Evolutionary conservation across 352 stramenopile genomes (phyloP).

Genomic region (Elongisporangium prolatum): DNA sequence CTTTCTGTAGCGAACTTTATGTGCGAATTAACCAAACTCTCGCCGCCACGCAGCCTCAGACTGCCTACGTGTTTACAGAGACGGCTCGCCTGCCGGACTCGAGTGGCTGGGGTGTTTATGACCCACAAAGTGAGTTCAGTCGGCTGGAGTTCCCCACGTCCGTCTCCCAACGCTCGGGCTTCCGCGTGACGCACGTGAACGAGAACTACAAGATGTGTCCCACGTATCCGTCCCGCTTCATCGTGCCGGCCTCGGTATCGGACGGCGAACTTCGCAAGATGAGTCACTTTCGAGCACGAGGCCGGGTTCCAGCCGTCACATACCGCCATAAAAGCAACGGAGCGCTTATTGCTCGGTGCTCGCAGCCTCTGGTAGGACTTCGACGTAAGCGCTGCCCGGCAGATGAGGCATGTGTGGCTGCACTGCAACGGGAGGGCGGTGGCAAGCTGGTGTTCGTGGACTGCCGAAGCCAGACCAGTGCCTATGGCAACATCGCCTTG

Average conservation of each 20-base stretch:
- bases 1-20: conserved; percentile 39
- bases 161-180: conserved; percentile 37
- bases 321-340: conserved; percentile 87
- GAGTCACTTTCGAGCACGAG: conserved; percentile 88
- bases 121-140: conserved; percentile 50
- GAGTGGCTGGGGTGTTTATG: conserved; percentile 50
- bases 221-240: conserved; percentile 79
- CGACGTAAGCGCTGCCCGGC: conserved; percentile 87
- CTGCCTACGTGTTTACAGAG: conserved; percentile 41
- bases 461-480: conserved; percentile 81
- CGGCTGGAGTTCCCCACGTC: conserved; percentile 53
- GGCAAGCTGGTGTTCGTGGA: conserved; percentile 75
- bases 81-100: conserved; percentile 31
- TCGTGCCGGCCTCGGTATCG: conserved; percentile 90
- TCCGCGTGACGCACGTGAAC: conserved; percentile 66
- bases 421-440: conserved; percentile 49
- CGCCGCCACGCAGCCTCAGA: conserved; percentile 36
- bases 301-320: conserved; percentile 89
- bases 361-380: conserved; percentile 94
- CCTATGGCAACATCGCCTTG: conserved; percentile 77
- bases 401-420: conserved; percentile 86
- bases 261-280: conserved; percentile 89
- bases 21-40: conserved; percentile 66
- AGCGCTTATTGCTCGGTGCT: conserved; percentile 89
- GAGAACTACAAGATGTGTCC: conserved; percentile 75